phyloP scores from a whole-genome alignment of 371 early-diverging fungal species.

The Cokeromyces recurvatus region DNA sequence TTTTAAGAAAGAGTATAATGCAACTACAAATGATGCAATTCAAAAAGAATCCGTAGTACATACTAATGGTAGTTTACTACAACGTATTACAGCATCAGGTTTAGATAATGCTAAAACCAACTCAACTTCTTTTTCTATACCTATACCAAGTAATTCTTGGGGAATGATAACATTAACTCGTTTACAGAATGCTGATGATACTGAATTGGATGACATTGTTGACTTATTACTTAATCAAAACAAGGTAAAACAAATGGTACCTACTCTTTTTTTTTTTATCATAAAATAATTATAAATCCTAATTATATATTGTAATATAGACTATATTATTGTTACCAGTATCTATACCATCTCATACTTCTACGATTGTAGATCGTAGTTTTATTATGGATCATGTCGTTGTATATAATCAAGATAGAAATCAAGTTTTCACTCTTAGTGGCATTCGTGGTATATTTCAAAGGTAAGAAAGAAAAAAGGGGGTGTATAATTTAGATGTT shows the following conservation, averaged over 20 bases:
- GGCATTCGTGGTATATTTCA: conserved; percentile 43
- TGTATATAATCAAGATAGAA: conserved; percentile 12
- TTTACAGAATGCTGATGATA: conserved; percentile 27
- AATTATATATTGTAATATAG: conserved; percentile 12
- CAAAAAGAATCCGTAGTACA: too few species aligned
- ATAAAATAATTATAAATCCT: too few species aligned
- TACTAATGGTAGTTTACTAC: conserved; percentile 26
- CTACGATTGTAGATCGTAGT: conserved; percentile 38
- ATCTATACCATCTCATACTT: conserved; percentile 40
- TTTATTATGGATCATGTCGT: conserved; percentile 47
- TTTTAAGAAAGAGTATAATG: conserved; percentile 13
- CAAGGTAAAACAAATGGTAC: conserved; percentile 15
- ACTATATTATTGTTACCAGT: conserved; percentile 40
- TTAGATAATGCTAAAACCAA: too few species aligned
- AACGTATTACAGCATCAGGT: conserved; percentile 30
- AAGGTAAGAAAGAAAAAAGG: conserved; percentile 24
- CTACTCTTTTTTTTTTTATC: too few species aligned
- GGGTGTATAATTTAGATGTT: too few species aligned
- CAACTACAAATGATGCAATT: too few species aligned
- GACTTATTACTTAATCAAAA: conserved; percentile 20
- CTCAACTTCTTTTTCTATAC: conserved; percentile 29
- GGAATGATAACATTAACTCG: conserved; percentile 39
- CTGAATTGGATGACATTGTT: conserved; percentile 38
- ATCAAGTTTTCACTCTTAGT: conserved; percentile 33
- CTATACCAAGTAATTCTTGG: conserved; percentile 48